A percentile compares a stretch with the other conserved stretches of the same genome.
Conservation (phyloP, 306 rosid species). For the Canavalia ensiformis region DNA sequence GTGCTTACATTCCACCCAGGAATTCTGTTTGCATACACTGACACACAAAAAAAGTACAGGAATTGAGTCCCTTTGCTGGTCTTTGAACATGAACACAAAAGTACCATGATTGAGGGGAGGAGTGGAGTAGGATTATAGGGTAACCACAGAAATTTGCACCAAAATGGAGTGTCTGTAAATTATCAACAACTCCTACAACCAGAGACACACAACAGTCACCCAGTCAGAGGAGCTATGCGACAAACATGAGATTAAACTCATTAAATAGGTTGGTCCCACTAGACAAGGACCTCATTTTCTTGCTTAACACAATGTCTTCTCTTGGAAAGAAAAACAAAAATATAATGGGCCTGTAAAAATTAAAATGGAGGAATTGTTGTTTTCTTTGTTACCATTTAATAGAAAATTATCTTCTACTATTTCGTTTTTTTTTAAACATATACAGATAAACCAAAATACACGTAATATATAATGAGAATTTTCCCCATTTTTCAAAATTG, state of each 20-base stretch:
- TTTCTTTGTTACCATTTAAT: no score
- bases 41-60: constrained; percentile 30
- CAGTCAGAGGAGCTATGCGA: constrained; percentile 19
- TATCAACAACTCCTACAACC: constrained; percentile 6
- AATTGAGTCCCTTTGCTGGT: constrained; percentile 20
- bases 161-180: constrained; percentile 30
- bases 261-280: constrained; percentile 13
- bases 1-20: background rate
- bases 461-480: no score
- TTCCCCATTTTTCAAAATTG: no score
- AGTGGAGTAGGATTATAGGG: constrained; percentile 2
- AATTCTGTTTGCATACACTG: constrained; percentile 5
- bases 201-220: constrained; percentile 11
- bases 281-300: background rate
- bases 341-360: no score
- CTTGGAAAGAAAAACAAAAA: background rate
- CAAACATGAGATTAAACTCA: constrained; percentile 8
- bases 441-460: no score
- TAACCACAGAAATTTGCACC: constrained; percentile 7
- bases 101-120: constrained; percentile 34
- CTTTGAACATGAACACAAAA: constrained; percentile 18
- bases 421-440: no score
- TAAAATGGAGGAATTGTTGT: no score
- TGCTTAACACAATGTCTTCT: background rate
- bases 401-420: no score